phyloP scores from a whole-genome alignment of 495 filamentous ascomycete genomes.

The Hyaloscypha bicolor region DNA sequence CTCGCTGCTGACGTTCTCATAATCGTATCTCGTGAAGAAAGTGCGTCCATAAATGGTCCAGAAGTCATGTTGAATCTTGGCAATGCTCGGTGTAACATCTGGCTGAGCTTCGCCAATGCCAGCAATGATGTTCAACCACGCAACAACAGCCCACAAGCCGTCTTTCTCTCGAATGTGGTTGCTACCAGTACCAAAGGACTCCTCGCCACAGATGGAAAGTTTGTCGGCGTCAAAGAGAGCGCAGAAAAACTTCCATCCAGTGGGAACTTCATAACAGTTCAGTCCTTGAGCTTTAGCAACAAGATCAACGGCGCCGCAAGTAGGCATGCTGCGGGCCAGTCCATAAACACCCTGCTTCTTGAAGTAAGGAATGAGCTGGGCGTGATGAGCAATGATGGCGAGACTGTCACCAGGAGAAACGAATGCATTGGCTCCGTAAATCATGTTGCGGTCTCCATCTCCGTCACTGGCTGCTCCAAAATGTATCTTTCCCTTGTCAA shows the following conservation, averaged over 20 bases:
- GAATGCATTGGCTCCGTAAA: conserved; percentile 94
- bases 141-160: conserved; percentile 93
- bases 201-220: conserved; percentile 98
- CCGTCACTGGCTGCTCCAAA: conserved; percentile 97
- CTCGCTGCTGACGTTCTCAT: conserved; percentile 88
- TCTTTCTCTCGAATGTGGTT: conserved; percentile 99
- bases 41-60: conserved; percentile 96
- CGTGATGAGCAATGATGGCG: conserved; percentile 97
- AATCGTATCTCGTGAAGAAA: conserved; percentile 99
- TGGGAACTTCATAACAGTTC: conserved; percentile 93
- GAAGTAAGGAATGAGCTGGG: conserved; percentile 95
- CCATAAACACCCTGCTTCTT: conserved; percentile 94
- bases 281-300: conserved; percentile 94
- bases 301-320: conserved; percentile 89
- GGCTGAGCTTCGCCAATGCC: conserved; percentile 84
- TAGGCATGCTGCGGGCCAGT: conserved; percentile 95
- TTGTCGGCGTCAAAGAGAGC: conserved; percentile 95
- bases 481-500: conserved; percentile 88
- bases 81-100: conserved; percentile 79
- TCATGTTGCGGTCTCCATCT: conserved; percentile 99
- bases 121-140: conserved; percentile 98
- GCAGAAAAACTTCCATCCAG: conserved; percentile 99
- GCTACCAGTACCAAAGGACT: conserved; percentile 97
- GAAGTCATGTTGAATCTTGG: conserved; percentile 94
- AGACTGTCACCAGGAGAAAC: conserved; percentile 96